A percentile compares a stretch with the other conserved stretches of the same genome.
Evolutionary conservation across 176 grass and related monocot species (phyloP).

Genomic region (Alopecurus myosuroides): DNA sequence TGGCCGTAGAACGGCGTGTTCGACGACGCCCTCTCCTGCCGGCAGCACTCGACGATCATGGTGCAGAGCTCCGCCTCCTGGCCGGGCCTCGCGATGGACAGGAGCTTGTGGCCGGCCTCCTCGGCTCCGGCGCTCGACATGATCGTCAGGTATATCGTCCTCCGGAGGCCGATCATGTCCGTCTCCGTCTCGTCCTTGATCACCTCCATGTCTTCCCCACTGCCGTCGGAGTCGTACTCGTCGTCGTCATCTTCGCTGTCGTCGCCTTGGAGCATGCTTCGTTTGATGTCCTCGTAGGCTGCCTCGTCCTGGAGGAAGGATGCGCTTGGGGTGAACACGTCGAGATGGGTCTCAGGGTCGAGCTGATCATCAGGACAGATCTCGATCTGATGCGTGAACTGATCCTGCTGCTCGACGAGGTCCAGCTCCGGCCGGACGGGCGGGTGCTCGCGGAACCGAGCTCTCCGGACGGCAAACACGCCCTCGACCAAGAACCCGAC

Average conservation of each 20-base stretch:
- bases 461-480: slow-evolving; percentile 38
- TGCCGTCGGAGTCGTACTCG: background rate
- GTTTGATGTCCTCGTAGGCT: background rate
- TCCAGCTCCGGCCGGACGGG: too few species aligned
- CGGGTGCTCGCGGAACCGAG: slow-evolving; percentile 34
- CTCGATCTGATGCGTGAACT: slow-evolving; percentile 26
- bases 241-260: background rate
- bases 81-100: too few species aligned
- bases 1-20: slow-evolving; percentile 38
- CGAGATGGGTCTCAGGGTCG: slow-evolving; percentile 42
- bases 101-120: slow-evolving; percentile 48
- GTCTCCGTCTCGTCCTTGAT: slow-evolving; percentile 35
- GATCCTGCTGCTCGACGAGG: slow-evolving; percentile 45
- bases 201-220: background rate
- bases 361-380: background rate
- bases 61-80: slow-evolving; percentile 51
- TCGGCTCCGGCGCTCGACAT: slow-evolving; percentile 48
- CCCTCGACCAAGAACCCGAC: too few species aligned
- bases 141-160: slow-evolving; percentile 51
- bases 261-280: background rate
- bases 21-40: slow-evolving; percentile 41
- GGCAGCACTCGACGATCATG: slow-evolving; percentile 65
- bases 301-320: slow-evolving; percentile 25
- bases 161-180: slow-evolving; percentile 26
- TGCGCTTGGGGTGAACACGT: slow-evolving; percentile 34